phyloP scores from a whole-genome alignment of 768 basidiomycete genomes.

The Suillus placidus region DNA sequence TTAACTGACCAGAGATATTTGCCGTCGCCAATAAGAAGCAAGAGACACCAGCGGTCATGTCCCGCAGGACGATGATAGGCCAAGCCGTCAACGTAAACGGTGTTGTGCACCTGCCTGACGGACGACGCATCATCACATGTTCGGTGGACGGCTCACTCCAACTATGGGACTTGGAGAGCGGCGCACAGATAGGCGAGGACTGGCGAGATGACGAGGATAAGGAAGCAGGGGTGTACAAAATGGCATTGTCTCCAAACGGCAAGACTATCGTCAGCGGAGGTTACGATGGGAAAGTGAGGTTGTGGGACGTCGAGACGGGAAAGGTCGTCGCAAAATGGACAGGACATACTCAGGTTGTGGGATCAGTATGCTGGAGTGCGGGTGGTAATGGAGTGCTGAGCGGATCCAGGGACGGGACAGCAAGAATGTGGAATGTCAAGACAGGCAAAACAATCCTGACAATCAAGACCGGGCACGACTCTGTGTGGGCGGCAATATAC shows the following conservation, averaged over 20 bases:
- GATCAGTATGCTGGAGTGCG: not conserved
- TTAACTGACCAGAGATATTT: conserved; percentile 22
- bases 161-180: not conserved
- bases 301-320: not conserved
- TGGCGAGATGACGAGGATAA: not conserved
- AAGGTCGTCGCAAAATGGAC: not conserved
- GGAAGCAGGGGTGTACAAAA: not conserved
- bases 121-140: not conserved
- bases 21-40: not conserved
- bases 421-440: not conserved
- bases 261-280: not conserved
- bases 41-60: too few relatives aligned
- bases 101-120: not conserved
- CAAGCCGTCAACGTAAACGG: not conserved
- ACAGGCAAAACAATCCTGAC: not conserved
- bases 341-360: not conserved
- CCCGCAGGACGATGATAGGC: too few relatives aligned
- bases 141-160: not conserved
- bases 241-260: not conserved
- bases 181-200: not conserved
- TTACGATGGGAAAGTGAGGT: not conserved
- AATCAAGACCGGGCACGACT: not conserved
- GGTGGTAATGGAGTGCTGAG: not conserved
- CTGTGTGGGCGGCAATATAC: accelerated
- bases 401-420: not conserved